A percentile compares a stretch with the other conserved stretches of the same genome.
These are phyloP conservation scores for Suhomyces maxii DNA, from an alignment of 1,139 yeast species.

Conservation along the genomic window DNA sequence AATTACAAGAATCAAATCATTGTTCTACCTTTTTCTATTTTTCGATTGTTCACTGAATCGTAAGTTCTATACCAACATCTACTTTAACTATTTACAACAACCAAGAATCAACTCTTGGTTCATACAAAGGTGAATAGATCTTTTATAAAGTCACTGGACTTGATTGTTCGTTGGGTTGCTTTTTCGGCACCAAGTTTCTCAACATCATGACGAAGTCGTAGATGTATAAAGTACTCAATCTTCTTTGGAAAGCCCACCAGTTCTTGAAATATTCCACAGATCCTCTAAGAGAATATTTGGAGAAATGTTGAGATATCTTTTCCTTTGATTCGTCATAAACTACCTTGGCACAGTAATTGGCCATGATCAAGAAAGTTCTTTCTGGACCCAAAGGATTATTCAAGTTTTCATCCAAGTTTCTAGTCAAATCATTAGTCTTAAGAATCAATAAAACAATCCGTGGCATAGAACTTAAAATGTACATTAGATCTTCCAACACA, in stretches of 20 bases:
- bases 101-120: neutral
- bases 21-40: no score
- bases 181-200: conserved; percentile 15
- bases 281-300: conserved; percentile 43
- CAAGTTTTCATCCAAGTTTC: conserved; percentile 82
- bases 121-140: no score
- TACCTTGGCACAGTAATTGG: conserved; percentile 81
- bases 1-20: no score
- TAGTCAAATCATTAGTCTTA: conserved; percentile 90
- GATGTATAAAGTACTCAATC: conserved; percentile 53
- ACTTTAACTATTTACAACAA: neutral
- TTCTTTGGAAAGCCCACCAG: conserved; percentile 49
- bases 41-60: no score
- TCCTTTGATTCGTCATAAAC: conserved; percentile 69
- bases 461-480: conserved; percentile 77
- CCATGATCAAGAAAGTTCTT: conserved; percentile 84
- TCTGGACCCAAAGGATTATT: conserved; percentile 85
- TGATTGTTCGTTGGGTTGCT: neutral
- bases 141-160: no score
- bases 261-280: conserved; percentile 27
- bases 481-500: conserved; percentile 75
- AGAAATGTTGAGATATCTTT: conserved; percentile 28
- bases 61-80: neutral
- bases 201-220: conserved; percentile 51
- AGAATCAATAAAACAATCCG: conserved; percentile 79